Percentiles rank a stretch among this genome's conserved stretches.
phyloP scores from a whole-genome alignment of 2,329 filamentous ascomycete species.

The Paraphaeosphaeria minitans region DNA sequence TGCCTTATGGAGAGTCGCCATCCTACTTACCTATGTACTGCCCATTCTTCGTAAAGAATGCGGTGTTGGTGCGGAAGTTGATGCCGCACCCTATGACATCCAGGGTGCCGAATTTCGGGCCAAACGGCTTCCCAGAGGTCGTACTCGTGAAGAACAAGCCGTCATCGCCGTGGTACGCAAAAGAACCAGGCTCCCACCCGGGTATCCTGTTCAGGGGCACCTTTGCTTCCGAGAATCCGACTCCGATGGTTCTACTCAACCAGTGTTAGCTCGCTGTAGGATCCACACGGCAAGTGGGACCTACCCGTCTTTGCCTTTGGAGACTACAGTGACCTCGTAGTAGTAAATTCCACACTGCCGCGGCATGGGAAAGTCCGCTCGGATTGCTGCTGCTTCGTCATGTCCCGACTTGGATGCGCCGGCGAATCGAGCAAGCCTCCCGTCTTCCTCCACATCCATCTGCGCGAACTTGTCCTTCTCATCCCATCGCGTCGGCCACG shows the following conservation, averaged over 20 bases:
- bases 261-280: slow-evolving; percentile 24
- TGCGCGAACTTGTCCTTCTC: slow-evolving; percentile 73
- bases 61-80: slow-evolving; percentile 65
- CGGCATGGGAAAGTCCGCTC: slow-evolving; percentile 86
- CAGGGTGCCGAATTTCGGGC: slow-evolving; percentile 62
- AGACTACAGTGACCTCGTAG: slow-evolving; percentile 74
- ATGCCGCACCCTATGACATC: slow-evolving; percentile 69
- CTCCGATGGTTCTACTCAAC: slow-evolving; percentile 54
- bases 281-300: slow-evolving; percentile 42
- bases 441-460: slow-evolving; percentile 76
- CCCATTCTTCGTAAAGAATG: slow-evolving; percentile 71
- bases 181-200: slow-evolving; percentile 69
- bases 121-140: slow-evolving; percentile 62
- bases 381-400: slow-evolving; percentile 80
- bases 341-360: slow-evolving; percentile 93
- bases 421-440: slow-evolving; percentile 69
- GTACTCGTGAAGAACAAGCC: slow-evolving; percentile 66
- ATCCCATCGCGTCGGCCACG: slow-evolving; percentile 85
- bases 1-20: background rate
- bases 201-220: slow-evolving; percentile 65
- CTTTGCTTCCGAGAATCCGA: slow-evolving; percentile 66
- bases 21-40: slow-evolving; percentile 57
- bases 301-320: slow-evolving; percentile 71
- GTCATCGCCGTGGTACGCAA: slow-evolving; percentile 71
- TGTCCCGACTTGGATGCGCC: slow-evolving; percentile 60